phyloP scores from a whole-genome alignment of 768 basidiomycete genomes.

The Suillus clintonianus region DNA sequence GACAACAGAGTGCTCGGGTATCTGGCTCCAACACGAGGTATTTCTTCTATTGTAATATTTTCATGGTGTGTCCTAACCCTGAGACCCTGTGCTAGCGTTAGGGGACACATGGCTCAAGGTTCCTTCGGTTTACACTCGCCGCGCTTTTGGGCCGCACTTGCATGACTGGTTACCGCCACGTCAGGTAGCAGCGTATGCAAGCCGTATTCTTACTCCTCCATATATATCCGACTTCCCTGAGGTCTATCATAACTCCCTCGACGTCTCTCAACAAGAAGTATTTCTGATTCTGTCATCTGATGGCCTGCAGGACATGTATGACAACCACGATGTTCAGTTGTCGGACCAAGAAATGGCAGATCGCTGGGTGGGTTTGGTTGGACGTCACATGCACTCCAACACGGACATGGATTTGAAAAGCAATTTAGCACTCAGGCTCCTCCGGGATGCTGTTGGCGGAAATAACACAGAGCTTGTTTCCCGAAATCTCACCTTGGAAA shows the following conservation, averaged over 20 bases:
- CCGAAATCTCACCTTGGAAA: slow-evolving; percentile 49
- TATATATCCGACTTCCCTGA: slow-evolving; percentile 47
- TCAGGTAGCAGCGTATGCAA: slow-evolving; percentile 23
- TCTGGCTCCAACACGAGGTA: slow-evolving; percentile 40
- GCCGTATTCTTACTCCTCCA: slow-evolving; percentile 46
- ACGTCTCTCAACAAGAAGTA: slow-evolving; percentile 19
- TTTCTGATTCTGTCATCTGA: slow-evolving; percentile 48
- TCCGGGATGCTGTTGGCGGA: slow-evolving; percentile 47
- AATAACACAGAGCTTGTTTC: slow-evolving; percentile 40
- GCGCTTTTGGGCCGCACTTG: slow-evolving; percentile 25
- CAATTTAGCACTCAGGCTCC: slow-evolving; percentile 43
- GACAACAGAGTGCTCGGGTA: slow-evolving; percentile 39
- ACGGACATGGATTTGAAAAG: slow-evolving; percentile 11
- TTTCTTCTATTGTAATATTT: slow-evolving; percentile 6
- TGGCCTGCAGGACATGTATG: slow-evolving; percentile 45
- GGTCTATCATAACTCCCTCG: slow-evolving; percentile 37
- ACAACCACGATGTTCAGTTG: slow-evolving; percentile 21
- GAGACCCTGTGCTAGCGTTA: slow-evolving; percentile 8
- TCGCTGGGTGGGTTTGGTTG: slow-evolving; percentile 38
- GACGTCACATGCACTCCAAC: slow-evolving; percentile 23
- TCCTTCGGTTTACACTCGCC: slow-evolving; percentile 33
- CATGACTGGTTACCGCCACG: slow-evolving; percentile 25
- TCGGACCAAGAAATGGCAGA: slow-evolving; percentile 31
- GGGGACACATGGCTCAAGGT: slow-evolving; percentile 39
- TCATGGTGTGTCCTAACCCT: slow-evolving; percentile 12